Conservation (phyloP, 352 stramenopile species). For the Phytophthora rubi region DNA sequence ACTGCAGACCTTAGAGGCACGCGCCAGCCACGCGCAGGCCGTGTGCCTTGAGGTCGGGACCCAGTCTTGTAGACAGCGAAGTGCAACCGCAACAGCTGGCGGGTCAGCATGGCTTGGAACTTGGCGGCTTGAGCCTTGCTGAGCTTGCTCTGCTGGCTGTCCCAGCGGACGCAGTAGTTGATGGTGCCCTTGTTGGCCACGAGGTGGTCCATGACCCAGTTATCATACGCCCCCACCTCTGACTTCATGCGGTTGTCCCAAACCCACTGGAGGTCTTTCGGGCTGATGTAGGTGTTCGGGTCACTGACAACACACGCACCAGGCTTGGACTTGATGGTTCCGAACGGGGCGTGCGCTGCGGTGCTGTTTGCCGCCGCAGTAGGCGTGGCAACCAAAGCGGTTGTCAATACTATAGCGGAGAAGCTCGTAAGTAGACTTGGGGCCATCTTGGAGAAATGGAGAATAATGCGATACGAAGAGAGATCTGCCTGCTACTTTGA, state of each 20-base stretch:
- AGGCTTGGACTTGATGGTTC: constrained; percentile 26
- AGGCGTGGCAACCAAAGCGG: neutral
- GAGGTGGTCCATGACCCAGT: constrained; percentile 44
- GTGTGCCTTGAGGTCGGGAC: too few species aligned
- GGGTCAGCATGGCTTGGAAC: constrained; percentile 44
- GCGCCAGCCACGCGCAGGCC: too few species aligned
- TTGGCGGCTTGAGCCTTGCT: constrained; percentile 41
- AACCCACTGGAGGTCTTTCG: constrained; percentile 21
- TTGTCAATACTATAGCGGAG: constrained; percentile 5
- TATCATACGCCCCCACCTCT: constrained; percentile 6
- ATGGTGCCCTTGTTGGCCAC: constrained; percentile 34
- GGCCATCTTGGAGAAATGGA: constrained; percentile 10
- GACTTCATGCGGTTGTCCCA: constrained; percentile 28
- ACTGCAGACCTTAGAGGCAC: too few species aligned
- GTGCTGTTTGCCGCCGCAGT: constrained; percentile 2
- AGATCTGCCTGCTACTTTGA: too few species aligned
- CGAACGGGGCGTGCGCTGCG: constrained; percentile 26
- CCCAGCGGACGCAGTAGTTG: constrained; percentile 53
- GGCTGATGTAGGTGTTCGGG: constrained; percentile 27
- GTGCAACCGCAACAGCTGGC: neutral
- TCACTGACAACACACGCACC: constrained; percentile 29
- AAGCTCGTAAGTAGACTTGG: constrained; percentile 13
- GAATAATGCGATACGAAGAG: constrained; percentile 6
- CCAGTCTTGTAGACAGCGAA: too few species aligned
- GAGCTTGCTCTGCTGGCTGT: constrained; percentile 39